Conservation (phyloP, 2,329 filamentous ascomycete genomes). For the Clonostachys rosea region DNA sequence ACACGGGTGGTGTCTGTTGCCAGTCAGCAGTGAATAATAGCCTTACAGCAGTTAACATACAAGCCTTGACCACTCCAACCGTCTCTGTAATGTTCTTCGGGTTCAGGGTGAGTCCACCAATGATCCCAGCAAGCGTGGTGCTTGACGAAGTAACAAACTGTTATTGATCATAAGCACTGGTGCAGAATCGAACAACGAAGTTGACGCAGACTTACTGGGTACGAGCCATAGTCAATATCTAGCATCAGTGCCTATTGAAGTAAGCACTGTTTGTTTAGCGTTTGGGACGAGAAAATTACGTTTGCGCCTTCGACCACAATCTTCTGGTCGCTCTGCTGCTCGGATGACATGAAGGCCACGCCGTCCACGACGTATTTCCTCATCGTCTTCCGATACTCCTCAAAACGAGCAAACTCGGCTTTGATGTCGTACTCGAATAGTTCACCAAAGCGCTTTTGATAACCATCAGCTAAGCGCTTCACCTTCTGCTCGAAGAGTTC, state of each 20-base stretch:
- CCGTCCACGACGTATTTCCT: slow-evolving; percentile 62
- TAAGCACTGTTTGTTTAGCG: slow-evolving; percentile 30
- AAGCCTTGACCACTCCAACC: slow-evolving; percentile 66
- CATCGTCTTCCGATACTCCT: slow-evolving; percentile 52
- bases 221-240: slow-evolving; percentile 51
- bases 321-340: slow-evolving; percentile 51
- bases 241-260: slow-evolving; percentile 50
- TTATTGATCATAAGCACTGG: slow-evolving; percentile 8
- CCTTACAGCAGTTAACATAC: slow-evolving; percentile 22
- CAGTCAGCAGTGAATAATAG: slow-evolving; percentile 9
- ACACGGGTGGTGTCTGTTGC: slow-evolving; percentile 56
- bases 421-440: slow-evolving; percentile 62
- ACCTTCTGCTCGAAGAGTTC: slow-evolving; percentile 62
- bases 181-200: slow-evolving; percentile 6
- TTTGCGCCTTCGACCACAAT: slow-evolving; percentile 65
- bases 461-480: slow-evolving; percentile 51
- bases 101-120: slow-evolving; percentile 58
- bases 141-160: slow-evolving; percentile 51
- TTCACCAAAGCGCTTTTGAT: slow-evolving; percentile 64
- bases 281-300: slow-evolving; percentile 26
- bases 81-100: slow-evolving; percentile 54
- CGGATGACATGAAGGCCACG: slow-evolving; percentile 56
- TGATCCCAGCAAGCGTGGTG: slow-evolving; percentile 47
- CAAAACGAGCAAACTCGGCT: slow-evolving; percentile 60
- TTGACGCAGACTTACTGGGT: slow-evolving; percentile 16